A percentile compares a stretch with the other conserved stretches of the same genome.
phyloP scores from a whole-genome alignment of 1,284 basidiomycete genomes.

The Chondrostereum purpureum region DNA sequence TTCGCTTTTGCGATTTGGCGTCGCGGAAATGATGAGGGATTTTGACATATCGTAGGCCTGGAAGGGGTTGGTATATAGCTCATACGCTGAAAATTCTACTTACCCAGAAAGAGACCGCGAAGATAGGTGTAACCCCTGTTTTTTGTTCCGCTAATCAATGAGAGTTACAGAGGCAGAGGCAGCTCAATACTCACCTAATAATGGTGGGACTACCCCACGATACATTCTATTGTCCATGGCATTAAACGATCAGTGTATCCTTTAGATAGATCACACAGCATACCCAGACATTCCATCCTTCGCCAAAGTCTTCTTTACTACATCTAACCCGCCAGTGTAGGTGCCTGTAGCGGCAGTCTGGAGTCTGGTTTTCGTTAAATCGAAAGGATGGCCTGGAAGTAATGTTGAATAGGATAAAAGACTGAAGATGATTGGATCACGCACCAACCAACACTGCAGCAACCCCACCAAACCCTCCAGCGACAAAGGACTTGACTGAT shows the following conservation, averaged over 20 bases:
- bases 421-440: conserved; percentile 19
- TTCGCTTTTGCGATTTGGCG: conserved; percentile 62
- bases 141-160: too few species aligned
- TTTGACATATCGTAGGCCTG: conserved; percentile 95
- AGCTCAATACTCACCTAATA: conserved; percentile 69
- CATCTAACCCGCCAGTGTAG: conserved; percentile 92
- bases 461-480: conserved; percentile 89
- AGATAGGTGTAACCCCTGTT: conserved; percentile 84
- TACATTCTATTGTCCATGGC: conserved; percentile 72
- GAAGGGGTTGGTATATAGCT: conserved; percentile 4
- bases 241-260: not conserved
- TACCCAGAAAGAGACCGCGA: conserved; percentile 98
- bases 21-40: conserved; percentile 71
- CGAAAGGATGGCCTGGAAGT: conserved; percentile 86
- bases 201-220: conserved; percentile 93
- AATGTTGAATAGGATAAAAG: conserved; percentile 2
- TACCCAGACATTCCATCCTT: conserved; percentile 88
- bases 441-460: conserved; percentile 84
- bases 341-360: conserved; percentile 89
- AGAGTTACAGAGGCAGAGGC: too few species aligned
- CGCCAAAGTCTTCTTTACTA: conserved; percentile 85
- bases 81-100: conserved; percentile 17
- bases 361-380: conserved; percentile 92
- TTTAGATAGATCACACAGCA: conserved; percentile 18
- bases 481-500: conserved; percentile 77